phyloP scores from a whole-genome alignment of 352 stramenopile species.

The Phytophthora constricta region DNA sequence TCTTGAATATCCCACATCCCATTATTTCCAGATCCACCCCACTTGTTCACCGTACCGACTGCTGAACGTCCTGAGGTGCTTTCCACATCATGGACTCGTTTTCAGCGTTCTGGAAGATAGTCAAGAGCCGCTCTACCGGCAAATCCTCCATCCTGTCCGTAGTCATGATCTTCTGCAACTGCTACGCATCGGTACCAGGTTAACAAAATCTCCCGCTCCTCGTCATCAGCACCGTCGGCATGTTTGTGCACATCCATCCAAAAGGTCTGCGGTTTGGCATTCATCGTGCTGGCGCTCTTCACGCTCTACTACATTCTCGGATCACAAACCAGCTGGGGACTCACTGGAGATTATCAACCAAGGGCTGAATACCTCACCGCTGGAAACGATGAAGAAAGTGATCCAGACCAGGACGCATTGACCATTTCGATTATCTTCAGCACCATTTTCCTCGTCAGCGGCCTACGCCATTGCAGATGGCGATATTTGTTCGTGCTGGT shows the following conservation, averaged over 20 bases:
- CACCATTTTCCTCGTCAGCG: constrained; percentile 38
- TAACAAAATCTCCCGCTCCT: constrained; percentile 34
- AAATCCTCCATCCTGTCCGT: constrained; percentile 48
- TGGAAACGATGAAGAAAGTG: constrained; percentile 22
- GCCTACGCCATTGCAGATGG: constrained; percentile 35
- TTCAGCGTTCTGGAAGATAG: constrained; percentile 55
- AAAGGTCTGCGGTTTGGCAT: constrained; percentile 22
- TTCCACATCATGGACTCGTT: constrained; percentile 60
- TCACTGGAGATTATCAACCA: constrained; percentile 25
- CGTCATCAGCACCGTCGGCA: constrained; percentile 28
- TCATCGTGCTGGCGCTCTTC: constrained; percentile 4
- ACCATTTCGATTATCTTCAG: constrained; percentile 52
- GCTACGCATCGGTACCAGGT: constrained; percentile 45
- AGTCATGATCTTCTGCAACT: constrained; percentile 62
- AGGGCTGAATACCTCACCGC: constrained; percentile 32
- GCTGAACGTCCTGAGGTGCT: constrained; percentile 28
- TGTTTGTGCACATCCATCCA: constrained; percentile 38
- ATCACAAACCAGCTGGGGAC: constrained; percentile 16
- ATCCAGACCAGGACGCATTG: constrained; percentile 23
- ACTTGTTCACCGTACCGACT: not conserved
- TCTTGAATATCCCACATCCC: not conserved
- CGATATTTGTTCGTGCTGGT: constrained; percentile 46
- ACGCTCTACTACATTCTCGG: constrained; percentile 27
- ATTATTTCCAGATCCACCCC: not conserved
- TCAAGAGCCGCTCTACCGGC: constrained; percentile 48